Base-by-base conservation (phyloP, 2,329 filamentous ascomycete species). In the Scortechinia acanthostroma region DNA sequence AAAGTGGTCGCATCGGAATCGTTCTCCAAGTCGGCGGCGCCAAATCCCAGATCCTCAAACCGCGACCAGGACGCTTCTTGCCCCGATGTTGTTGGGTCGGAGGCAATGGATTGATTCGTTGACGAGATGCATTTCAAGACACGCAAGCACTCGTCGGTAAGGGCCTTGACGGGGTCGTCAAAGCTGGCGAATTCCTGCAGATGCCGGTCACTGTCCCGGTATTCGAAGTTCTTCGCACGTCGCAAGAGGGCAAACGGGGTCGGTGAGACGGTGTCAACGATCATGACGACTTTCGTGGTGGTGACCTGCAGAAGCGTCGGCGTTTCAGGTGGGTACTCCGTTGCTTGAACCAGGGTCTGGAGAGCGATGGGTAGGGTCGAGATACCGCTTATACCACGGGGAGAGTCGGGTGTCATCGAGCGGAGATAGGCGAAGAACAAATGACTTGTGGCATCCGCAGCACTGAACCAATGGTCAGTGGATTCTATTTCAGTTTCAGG, bases 351-450 rank as follows among this genome's bases (percentile, higher is more conserved):
- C 13, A 98, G 74, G 53, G 91, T 87, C 65, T 96, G 90, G 16
- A 98, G 74, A 13, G 93, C 95, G 59, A 91, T 85, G 5, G 93
- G 93, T 15, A 98, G 76, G 51, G 85, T 77, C 0, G 91, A 87
- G 49, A 97, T 95, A 42, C 87, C 87, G 20, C 35, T 19, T 6
- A 40, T 19, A 50, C 80, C 87, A 44, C 85, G 70, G 22, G 80
- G 77, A 50, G 83, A 77, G 50, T 91, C 85, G n/a, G 35, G 35
- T 6, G 17, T 10, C 6, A 95, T 69, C 1, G 91, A 96, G 54
- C 93, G 80, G 42, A 98, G 78, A 61, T 97, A 98, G 46, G 93
- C 93, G 60, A 98, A 98, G 73, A 98, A 98, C 45, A 98, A 71
- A 69, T 98, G 93, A 57, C 91, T 95, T 17, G 91, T 90, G 45